A percentile compares a stretch with the other conserved stretches of the same genome.
phyloP scores from a whole-genome alignment of 495 filamentous ascomycete species.

The Aspergillus nidulans region DNA sequence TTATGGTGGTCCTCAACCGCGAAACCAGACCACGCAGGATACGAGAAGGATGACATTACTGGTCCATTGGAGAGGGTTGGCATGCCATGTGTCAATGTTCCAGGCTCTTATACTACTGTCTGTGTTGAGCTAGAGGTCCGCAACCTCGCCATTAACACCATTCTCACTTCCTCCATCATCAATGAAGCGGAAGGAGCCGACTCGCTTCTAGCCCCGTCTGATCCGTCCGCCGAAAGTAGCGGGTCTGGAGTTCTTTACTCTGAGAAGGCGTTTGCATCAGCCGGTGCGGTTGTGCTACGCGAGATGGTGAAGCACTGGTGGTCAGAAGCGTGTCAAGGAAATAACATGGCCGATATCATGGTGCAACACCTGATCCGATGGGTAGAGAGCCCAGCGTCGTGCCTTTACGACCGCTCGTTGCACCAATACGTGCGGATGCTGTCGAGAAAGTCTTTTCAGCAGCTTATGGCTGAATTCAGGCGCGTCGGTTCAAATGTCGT shows the following conservation, averaged over 20 bases:
- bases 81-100: slow-evolving; percentile 90
- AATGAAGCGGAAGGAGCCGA: slow-evolving; percentile 87
- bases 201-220: slow-evolving; percentile 62
- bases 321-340: slow-evolving; percentile 86
- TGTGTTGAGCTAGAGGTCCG: slow-evolving; percentile 94
- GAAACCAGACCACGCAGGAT: slow-evolving; percentile 89
- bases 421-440: slow-evolving; percentile 99
- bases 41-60: slow-evolving; percentile 88
- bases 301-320: slow-evolving; percentile 99
- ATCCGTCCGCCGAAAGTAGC: slow-evolving; percentile 52
- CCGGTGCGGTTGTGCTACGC: slow-evolving; percentile 80
- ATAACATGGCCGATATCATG: slow-evolving; percentile 94
- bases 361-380: slow-evolving; percentile 96
- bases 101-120: slow-evolving; percentile 90
- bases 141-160: slow-evolving; percentile 96
- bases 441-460: slow-evolving; percentile 91
- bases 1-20: slow-evolving; percentile 95
- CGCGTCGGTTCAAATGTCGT: slow-evolving; percentile 92
- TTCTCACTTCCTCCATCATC: slow-evolving; percentile 94
- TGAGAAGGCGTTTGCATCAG: slow-evolving; percentile 89
- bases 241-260: slow-evolving; percentile 71
- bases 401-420: slow-evolving; percentile 92
- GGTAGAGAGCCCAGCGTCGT: slow-evolving; percentile 87
- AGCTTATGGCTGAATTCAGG: slow-evolving; percentile 95
- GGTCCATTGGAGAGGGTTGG: slow-evolving; percentile 82